Evolutionary conservation across 768 basidiomycete genomes (phyloP), one percentile per base, ranked within the genome.

Genomic region (Bullera alba): DNA sequence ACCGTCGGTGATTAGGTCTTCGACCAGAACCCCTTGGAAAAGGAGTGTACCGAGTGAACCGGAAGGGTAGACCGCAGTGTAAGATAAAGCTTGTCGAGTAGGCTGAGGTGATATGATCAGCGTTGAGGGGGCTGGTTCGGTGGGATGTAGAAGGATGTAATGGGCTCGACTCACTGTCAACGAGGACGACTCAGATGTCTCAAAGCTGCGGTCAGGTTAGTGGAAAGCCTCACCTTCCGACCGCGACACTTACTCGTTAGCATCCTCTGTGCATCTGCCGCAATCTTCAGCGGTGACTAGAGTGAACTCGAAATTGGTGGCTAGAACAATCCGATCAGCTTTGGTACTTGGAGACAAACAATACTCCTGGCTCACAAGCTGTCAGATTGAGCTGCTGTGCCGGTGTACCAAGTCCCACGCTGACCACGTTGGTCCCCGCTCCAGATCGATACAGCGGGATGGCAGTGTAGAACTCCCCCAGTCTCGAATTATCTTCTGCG

Each of bases 291-390:
- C 47, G 23, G 60, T 59, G 15, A 71, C 57, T 42, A 68, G 46
- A 23, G 68, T 19, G 46, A 63, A 71, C 17, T 65, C 56, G 10
- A 69, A 61, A 39, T 60, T 65, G 10, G 70, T 69, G 26, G 67
- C 68, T 69, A 37, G 2, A 8, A 28, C 32, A 23, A n/a, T n/a
- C n/a, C n/a, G n/a, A 28, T 26, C 43, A 45, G 32, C 48, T 42
- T 28, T 14, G 7, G 25, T 10, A 3, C 10, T 38, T 35, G 17
- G 16, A 27, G 15, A 10, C 6, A 38, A 17, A 5, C 12, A 42
- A 29, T 2, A 4, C 8, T 46, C 17, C n/a, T 2, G 16, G 60
- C 70, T 64, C 36, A 71, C 69, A 61, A 17, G 66, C 37, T 12
- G 68, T 72, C 32, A 72, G 43, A 36, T 68, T 64, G 22, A 67